phyloP scores from a whole-genome alignment of 2,329 filamentous ascomycete species.

The Fusarium fujikuroi region DNA sequence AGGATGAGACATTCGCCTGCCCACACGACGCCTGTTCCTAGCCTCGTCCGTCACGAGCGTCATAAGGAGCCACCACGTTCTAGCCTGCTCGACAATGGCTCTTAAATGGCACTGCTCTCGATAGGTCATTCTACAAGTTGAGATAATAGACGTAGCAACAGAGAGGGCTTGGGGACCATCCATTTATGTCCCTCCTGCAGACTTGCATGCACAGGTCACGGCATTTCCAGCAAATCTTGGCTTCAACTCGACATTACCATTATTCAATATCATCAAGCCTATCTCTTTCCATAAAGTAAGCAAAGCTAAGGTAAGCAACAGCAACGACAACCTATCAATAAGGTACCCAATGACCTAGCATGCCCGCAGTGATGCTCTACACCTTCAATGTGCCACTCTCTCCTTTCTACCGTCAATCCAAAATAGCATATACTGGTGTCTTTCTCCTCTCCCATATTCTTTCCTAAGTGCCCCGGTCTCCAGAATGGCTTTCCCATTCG shows the following conservation, averaged over 20 bases:
- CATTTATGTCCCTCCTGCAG: neutral
- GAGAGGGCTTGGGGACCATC: neutral
- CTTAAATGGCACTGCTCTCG: neutral
- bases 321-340: slow-evolving; percentile 14
- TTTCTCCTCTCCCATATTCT: slow-evolving; percentile 26
- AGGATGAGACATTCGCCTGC: slow-evolving; percentile 28
- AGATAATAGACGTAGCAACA: neutral
- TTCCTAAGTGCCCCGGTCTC: slow-evolving; percentile 12
- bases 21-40: slow-evolving; percentile 10
- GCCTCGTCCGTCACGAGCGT: slow-evolving; percentile 30
- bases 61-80: neutral
- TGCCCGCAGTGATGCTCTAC: slow-evolving; percentile 18
- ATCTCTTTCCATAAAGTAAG: slow-evolving; percentile 20
- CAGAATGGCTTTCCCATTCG: slow-evolving; percentile 5
- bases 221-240: neutral
- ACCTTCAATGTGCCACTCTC: neutral
- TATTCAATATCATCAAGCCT: slow-evolving; percentile 44
- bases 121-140: neutral
- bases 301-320: slow-evolving; percentile 4
- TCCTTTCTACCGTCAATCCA: slow-evolving; percentile 10
- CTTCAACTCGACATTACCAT: slow-evolving; percentile 45
- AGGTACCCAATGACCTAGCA: slow-evolving; percentile 34
- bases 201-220: neutral
- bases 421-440: slow-evolving; percentile 14
- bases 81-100: neutral